Conservation (phyloP, 2,329 filamentous ascomycete species). For the Pseudocercospora cruenta region DNA sequence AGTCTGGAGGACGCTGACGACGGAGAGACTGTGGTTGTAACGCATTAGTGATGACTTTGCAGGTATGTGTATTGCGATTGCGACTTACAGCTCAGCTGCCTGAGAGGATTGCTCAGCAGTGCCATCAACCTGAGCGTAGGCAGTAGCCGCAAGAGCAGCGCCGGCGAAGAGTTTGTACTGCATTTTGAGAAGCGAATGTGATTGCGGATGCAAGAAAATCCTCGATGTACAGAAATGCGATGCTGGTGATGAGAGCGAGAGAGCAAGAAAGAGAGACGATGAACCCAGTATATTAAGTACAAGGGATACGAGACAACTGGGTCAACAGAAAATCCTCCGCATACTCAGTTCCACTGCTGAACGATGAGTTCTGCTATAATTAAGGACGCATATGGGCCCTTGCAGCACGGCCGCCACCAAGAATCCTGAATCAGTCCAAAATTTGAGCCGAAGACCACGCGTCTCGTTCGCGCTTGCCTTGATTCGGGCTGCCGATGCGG, state of each 20-base stretch:
- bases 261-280: neutral
- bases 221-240: neutral
- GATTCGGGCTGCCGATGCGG: neutral
- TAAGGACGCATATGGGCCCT: neutral
- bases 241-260: neutral
- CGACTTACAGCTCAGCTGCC: neutral
- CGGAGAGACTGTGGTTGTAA: conserved; percentile 38
- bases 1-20: conserved; percentile 49
- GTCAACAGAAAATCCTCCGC: neutral
- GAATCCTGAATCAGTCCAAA: too few relatives aligned
- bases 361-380: neutral
- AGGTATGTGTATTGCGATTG: neutral
- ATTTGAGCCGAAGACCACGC: conserved; percentile 3
- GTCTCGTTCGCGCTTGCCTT: neutral
- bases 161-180: conserved; percentile 32
- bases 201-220: neutral
- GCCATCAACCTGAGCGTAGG: conserved; percentile 21
- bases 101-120: conserved; percentile 8
- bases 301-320: neutral
- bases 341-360: too few relatives aligned
- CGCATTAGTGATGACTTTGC: conserved; percentile 13
- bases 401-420: neutral
- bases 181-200: conserved; percentile 26
- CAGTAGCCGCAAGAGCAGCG: conserved; percentile 32
- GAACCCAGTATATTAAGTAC: neutral